Evolutionary conservation across 805 yeast genomes (phyloP).

Genomic region (Zygoascus tannicola): DNA sequence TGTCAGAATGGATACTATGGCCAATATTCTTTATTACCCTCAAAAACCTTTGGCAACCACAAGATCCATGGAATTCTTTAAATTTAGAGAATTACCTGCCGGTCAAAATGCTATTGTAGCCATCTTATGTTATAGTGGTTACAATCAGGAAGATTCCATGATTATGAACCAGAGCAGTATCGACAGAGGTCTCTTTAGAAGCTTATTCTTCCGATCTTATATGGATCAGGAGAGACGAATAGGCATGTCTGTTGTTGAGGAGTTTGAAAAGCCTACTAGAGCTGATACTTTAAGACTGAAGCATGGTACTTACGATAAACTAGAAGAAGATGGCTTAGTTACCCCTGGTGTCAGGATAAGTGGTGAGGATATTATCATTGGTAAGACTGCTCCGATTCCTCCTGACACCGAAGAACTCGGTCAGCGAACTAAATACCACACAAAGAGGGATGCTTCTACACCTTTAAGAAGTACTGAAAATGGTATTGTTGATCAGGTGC

Average conservation of each 20-base stretch:
- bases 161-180: conserved; percentile 98
- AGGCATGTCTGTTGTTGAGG: conserved; percentile 97
- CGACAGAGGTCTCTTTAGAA: conserved; percentile 92
- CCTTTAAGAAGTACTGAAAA: conserved; percentile 94
- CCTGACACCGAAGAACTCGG: conserved; percentile 98
- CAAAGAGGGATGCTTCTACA: conserved; percentile 97
- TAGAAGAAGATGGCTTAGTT: conserved; percentile 96
- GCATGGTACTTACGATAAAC: conserved; percentile 95
- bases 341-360: conserved; percentile 98
- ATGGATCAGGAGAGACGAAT: conserved; percentile 98
- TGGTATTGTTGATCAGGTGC: conserved; percentile 97
- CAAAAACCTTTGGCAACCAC: conserved; percentile 98
- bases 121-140: conserved; percentile 95
- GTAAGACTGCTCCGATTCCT: conserved; percentile 98
- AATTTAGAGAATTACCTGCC: conserved; percentile 96
- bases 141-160: conserved; percentile 99
- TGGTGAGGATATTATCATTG: conserved; percentile 97
- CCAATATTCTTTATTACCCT: conserved; percentile 92
- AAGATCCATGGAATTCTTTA: conserved; percentile 93
- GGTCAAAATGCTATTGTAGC: conserved; percentile 99
- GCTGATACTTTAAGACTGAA: conserved; percentile 91
- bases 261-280: conserved; percentile 93
- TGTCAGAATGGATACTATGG: conserved; percentile 99
- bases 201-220: conserved; percentile 91
- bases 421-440: conserved; percentile 95